Percentiles rank a stretch among this genome's conserved stretches.
Conservation (phyloP, 1,284 basidiomycete genomes). For the Cutaneotrichosporon spelunceum region DNA sequence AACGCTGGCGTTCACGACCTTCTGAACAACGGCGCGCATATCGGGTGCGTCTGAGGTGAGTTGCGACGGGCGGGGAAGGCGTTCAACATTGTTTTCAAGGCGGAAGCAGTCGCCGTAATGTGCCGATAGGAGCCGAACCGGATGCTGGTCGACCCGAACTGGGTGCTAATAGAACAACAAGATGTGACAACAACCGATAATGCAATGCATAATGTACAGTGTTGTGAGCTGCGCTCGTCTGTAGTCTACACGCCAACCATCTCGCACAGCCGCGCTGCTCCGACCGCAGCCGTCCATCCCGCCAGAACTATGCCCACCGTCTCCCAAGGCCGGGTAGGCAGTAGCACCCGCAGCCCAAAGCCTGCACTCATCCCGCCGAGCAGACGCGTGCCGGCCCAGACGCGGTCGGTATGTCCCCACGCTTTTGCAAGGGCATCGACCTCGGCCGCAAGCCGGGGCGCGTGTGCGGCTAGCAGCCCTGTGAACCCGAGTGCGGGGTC, state of each 20-base stretch:
- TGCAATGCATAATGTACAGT: conserved; percentile 1
- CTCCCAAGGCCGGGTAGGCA: conserved; percentile 59
- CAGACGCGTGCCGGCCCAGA: conserved; percentile 79
- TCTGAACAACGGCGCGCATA: conserved; percentile 52
- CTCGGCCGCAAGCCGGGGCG: background rate
- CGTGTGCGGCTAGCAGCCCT: background rate
- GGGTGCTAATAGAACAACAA: background rate
- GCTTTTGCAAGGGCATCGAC: conserved; percentile 7
- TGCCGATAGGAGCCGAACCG: background rate
- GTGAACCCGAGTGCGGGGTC: background rate
- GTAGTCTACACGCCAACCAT: background rate
- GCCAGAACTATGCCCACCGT: conserved; percentile 71
- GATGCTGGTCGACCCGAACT: background rate
- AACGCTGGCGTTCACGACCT: conserved; percentile 47
- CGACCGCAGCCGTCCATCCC: conserved; percentile 68
- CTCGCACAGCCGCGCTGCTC: background rate
- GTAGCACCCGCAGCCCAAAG: conserved; percentile 59
- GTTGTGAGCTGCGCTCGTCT: background rate
- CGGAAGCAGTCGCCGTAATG: background rate
- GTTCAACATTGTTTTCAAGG: background rate
- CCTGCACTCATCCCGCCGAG: conserved; percentile 79
- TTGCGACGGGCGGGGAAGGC: background rate
- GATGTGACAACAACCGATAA: background rate
- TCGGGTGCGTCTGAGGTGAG: background rate
- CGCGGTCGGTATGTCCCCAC: conserved; percentile 61